phyloP scores from a whole-genome alignment of 148 eudicot genomes.

The Rhododendron ovatum region DNA sequence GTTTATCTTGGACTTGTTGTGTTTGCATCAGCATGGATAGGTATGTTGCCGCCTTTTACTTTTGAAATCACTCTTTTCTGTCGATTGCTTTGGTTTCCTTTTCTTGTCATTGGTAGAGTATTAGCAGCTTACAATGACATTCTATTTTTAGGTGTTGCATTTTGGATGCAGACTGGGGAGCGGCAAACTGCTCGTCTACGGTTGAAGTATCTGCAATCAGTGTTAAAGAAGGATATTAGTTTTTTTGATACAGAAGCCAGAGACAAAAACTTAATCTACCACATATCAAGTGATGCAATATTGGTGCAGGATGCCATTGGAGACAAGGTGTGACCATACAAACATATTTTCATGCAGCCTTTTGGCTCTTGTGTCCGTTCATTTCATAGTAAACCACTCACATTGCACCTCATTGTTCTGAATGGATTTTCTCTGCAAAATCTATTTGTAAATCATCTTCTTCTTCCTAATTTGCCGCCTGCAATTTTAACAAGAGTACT shows the following conservation, averaged over 20 bases:
- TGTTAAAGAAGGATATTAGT: slow-evolving; percentile 48
- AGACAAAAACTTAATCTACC: slow-evolving; percentile 43
- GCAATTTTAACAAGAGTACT: not conserved
- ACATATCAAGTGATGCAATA: slow-evolving; percentile 68
- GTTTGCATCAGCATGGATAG: slow-evolving; percentile 57
- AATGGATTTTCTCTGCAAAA: not conserved
- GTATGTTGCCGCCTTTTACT: slow-evolving; percentile 21
- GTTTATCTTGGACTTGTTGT: slow-evolving; percentile 55
- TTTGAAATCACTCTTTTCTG: not conserved
- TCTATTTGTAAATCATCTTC: not conserved
- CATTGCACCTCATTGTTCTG: not conserved
- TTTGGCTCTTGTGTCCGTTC: not conserved
- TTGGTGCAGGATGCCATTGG: slow-evolving; percentile 76
- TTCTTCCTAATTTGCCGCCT: not conserved
- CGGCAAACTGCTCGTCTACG: slow-evolving; percentile 63
- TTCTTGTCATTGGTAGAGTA: not conserved
- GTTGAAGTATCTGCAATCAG: slow-evolving; percentile 50
- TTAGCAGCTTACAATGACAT: not conserved
- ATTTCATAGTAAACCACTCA: not conserved
- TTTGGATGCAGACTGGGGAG: slow-evolving; percentile 80
- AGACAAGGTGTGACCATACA: slow-evolving; percentile 48
- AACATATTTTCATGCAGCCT: not conserved
- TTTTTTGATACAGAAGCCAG: slow-evolving; percentile 67
- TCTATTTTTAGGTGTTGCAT: slow-evolving; percentile 50
- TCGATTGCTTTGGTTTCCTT: not conserved